Percentiles rank a stretch among this genome's conserved stretches.
These are phyloP conservation scores for Apiotrichum gracile DNA, from an alignment of 1,284 basidiomycete genomes.

Conservation along the genomic window DNA sequence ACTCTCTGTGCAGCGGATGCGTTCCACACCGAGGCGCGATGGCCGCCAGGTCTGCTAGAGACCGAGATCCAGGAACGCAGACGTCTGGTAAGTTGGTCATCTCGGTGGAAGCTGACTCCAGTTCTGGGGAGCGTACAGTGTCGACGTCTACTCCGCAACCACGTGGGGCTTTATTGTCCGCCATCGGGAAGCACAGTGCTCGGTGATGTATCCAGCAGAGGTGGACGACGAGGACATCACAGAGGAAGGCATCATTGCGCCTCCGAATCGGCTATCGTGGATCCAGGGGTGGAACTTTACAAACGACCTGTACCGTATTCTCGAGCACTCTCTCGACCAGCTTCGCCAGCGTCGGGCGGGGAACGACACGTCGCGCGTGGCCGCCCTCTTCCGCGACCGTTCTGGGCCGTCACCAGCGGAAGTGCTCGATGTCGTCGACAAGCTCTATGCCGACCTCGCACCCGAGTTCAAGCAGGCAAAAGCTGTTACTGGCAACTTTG, in stretches of 20 bases:
- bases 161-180: slow-evolving; percentile 38
- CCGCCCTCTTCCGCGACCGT: slow-evolving; percentile 20
- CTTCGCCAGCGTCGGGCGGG: slow-evolving; percentile 16
- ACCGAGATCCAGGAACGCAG: slow-evolving; percentile 40
- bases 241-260: slow-evolving; percentile 16
- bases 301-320: slow-evolving; percentile 39
- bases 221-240: slow-evolving; percentile 37
- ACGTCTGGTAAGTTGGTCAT: slow-evolving; percentile 27
- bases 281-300: slow-evolving; percentile 43
- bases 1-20: slow-evolving; percentile 35
- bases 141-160: slow-evolving; percentile 39
- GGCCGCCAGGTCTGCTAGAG: slow-evolving; percentile 31
- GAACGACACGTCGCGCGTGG: slow-evolving; percentile 15
- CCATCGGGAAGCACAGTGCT: slow-evolving; percentile 39
- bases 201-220: slow-evolving; percentile 41
- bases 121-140: slow-evolving; percentile 44
- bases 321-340: slow-evolving; percentile 39
- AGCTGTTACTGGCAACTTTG: slow-evolving; percentile 34
- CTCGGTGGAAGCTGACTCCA: slow-evolving; percentile 8
- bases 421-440: slow-evolving; percentile 28
- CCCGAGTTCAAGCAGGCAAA: slow-evolving; percentile 31
- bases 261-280: slow-evolving; percentile 22
- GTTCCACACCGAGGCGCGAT: slow-evolving; percentile 38
- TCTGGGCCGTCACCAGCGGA: slow-evolving; percentile 23
- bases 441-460: slow-evolving; percentile 33